phyloP scores from a whole-genome alignment of 2,329 filamentous ascomycete genomes.

The Fusarium sarcochroum region DNA sequence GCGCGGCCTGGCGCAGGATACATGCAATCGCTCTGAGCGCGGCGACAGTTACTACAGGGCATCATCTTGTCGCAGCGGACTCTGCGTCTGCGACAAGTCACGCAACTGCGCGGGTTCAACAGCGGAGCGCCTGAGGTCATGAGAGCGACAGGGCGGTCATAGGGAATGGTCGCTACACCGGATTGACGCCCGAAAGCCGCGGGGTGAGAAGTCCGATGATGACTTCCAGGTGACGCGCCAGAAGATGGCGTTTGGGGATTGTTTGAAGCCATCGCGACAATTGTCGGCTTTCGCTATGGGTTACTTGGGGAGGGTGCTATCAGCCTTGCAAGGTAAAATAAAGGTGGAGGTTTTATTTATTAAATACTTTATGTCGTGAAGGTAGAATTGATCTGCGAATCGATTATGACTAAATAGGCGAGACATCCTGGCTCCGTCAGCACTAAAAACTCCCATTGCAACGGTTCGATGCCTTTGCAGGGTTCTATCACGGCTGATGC shows the following conservation, averaged over 20 bases:
- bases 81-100: conserved; percentile 68
- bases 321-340: neutral
- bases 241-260: conserved; percentile 26
- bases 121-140: conserved; percentile 48
- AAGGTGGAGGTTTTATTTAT: neutral
- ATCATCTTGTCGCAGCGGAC: conserved; percentile 84
- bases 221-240: conserved; percentile 16
- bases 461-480: conserved; percentile 4
- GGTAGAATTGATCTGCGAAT: neutral
- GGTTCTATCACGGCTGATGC: neutral
- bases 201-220: conserved; percentile 12
- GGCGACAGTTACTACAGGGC: conserved; percentile 66
- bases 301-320: neutral
- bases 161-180: conserved; percentile 31
- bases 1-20: conserved; percentile 81
- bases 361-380: neutral
- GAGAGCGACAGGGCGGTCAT: conserved; percentile 37
- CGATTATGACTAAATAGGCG: neutral
- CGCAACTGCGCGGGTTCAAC: conserved; percentile 63
- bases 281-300: neutral
- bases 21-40: conserved; percentile 77
- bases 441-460: conserved; percentile 14
- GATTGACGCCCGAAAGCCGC: conserved; percentile 21
- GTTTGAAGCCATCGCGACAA: conserved; percentile 29
- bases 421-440: conserved; percentile 18